phyloP scores from a whole-genome alignment of 2,329 filamentous ascomycete genomes.

The Claviceps maximensis region DNA sequence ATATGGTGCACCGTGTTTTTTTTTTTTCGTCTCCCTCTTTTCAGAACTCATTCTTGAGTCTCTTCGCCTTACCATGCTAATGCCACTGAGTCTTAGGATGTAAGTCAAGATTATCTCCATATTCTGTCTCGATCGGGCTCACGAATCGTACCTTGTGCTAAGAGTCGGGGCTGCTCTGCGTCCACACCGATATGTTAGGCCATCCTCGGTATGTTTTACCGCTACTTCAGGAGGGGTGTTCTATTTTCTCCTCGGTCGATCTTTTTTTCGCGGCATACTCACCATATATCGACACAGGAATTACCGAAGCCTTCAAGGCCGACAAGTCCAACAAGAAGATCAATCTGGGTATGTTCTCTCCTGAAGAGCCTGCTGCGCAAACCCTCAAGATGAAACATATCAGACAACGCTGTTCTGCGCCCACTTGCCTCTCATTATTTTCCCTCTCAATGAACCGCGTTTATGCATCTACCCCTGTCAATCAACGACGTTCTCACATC shows the following conservation, averaged over 20 bases:
- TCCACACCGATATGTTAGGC: conserved; percentile 35
- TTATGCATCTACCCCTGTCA: conserved; percentile 4
- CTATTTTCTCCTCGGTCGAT: neutral
- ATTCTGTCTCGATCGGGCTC: neutral
- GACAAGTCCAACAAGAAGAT: conserved; percentile 91
- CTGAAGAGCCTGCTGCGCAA: neutral
- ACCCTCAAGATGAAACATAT: neutral
- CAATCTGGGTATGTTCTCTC: conserved; percentile 60
- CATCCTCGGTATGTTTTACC: conserved; percentile 51
- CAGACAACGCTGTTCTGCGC: neutral
- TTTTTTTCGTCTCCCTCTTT: neutral
- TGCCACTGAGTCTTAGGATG: conserved; percentile 6
- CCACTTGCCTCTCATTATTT: neutral
- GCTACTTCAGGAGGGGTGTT: neutral
- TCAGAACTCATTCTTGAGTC: neutral
- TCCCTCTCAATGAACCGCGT: neutral
- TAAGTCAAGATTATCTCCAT: conserved; percentile 4
- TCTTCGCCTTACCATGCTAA: neutral
- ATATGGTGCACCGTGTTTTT: neutral
- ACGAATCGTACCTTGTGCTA: neutral
- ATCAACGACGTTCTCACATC: conserved; percentile 8
- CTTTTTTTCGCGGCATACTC: conserved; percentile 13
- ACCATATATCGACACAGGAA: conserved; percentile 35
- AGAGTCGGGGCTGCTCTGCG: neutral
- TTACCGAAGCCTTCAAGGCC: conserved; percentile 98